These are phyloP conservation scores for Coleophoma cylindrospora DNA, from an alignment of 2,329 filamentous ascomycete genomes.

Conservation along the genomic window DNA sequence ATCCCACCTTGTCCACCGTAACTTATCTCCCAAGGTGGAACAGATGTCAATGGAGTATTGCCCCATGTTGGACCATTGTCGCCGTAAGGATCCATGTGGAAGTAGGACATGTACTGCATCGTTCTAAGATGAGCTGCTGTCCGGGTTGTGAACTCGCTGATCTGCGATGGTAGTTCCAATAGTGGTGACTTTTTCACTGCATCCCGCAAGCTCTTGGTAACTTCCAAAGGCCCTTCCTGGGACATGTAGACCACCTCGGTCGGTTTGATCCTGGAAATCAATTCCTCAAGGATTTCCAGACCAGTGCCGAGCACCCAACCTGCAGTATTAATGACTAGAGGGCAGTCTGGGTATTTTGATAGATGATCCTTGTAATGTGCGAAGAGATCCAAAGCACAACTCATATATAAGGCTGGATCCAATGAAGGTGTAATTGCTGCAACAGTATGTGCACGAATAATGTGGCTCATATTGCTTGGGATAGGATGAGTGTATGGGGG, in stretches of 20 bases:
- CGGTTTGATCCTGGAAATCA: conserved; percentile 49
- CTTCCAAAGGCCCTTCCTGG: conserved; percentile 53
- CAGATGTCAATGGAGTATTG: conserved; percentile 46
- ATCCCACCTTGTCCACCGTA: conserved; percentile 54
- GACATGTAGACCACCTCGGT: conserved; percentile 66
- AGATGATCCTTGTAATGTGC: conserved; percentile 45
- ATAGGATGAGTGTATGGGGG: conserved; percentile 61
- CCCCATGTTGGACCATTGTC: conserved; percentile 33
- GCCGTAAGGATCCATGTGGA: conserved; percentile 44
- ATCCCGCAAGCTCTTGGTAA: conserved; percentile 44
- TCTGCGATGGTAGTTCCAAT: conserved; percentile 52
- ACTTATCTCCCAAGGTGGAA: conserved; percentile 55
- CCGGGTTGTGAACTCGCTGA: conserved; percentile 47
- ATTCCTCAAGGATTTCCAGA: conserved; percentile 54
- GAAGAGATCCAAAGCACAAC: conserved; percentile 59
- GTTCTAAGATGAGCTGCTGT: conserved; percentile 62
- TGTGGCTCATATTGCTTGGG: conserved; percentile 24
- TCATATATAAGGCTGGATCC: conserved; percentile 61
- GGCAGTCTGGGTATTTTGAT: conserved; percentile 34
- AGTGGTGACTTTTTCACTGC: conserved; percentile 36
- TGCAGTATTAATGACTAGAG: conserved; percentile 69
- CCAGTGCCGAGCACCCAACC: conserved; percentile 71
- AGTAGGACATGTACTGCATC: conserved; percentile 80
- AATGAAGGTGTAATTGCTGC: conserved; percentile 60
- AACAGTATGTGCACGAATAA: conserved; percentile 61